Base-by-base conservation (phyloP, 1,139 yeast species). In the Saccharomyces pastorianus region DNA sequence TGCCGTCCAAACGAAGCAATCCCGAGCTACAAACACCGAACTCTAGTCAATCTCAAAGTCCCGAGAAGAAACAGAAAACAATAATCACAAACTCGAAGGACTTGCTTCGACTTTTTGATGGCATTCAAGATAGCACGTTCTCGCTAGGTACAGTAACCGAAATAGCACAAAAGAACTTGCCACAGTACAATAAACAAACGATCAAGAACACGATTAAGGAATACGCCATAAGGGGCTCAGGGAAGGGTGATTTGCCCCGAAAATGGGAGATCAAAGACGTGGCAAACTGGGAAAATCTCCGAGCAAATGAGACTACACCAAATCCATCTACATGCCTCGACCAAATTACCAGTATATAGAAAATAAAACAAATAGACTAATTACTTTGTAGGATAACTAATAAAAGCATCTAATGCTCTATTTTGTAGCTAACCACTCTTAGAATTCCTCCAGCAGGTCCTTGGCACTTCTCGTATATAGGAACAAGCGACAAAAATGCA, bases 71-170 rank as follows among this genome's bases (percentile, higher is more conserved):
- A 62, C 70, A 74, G 17, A 75, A 71, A 56, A 56, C 67, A 51
- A 62, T 69, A 47, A 83, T 85, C 13, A 74, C 82, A 23, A 82
- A 82, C 51, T 63, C 66, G 0, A 67, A 67, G 3, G 79, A 80
- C 28, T 62, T 85, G 26, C 58, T 68, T 14, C 76, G 73, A 51
- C 73, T 84, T 17, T 73, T 79, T 7, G 62, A 74, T 23, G 71
- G 75, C 41, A 82, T 83, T 54, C 75, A 79, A 55, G 85, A 87
- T 58, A 76, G 82, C 58, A 85, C 83, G 41, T 85, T 82, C 63
- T 82, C 90, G 0, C 77, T 87, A 46, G 82, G 84, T 7, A 84
- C 96, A 2, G 74, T 90, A 56, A 85, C 88, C 1, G 96, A 90
- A 65, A 80, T 87, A 8, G 78, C 86, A 58, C 87, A 86, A 66